A percentile compares a stretch with the other conserved stretches of the same genome.
These are phyloP conservation scores for Posidonia oceanica DNA, from an alignment of 116 monocot species.

Conservation along the genomic window DNA sequence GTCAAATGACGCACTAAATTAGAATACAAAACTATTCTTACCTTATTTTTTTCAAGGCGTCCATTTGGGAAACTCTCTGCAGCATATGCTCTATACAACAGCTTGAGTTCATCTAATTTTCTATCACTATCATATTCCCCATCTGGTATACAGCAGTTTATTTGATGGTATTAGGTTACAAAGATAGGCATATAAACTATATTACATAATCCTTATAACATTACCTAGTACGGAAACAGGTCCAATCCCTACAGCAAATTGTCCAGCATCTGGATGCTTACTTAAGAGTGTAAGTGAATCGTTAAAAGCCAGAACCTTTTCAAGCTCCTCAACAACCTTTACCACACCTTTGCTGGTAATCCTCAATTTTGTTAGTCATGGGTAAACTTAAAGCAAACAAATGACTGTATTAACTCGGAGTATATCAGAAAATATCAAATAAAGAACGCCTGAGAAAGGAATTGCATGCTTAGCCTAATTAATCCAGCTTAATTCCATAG, in stretches of 20 bases:
- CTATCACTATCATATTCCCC: slow-evolving; percentile 79
- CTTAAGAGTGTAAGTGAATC: slow-evolving; percentile 44
- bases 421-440: no score
- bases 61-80: slow-evolving; percentile 63
- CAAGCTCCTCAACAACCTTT: slow-evolving; percentile 55
- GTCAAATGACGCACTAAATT: neutral
- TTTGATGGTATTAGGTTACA: neutral
- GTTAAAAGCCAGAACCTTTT: slow-evolving; percentile 63
- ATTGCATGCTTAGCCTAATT: neutral
- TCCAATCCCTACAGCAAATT: slow-evolving; percentile 69
- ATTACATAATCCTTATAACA: no score
- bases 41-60: slow-evolving; percentile 57
- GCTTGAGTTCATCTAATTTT: slow-evolving; percentile 69
- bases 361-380: slow-evolving; percentile 17
- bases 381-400: neutral
- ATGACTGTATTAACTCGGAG: neutral
- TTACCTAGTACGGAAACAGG: slow-evolving; percentile 81
- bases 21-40: slow-evolving; percentile 8
- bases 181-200: no score
- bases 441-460: no score
- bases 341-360: slow-evolving; percentile 25
- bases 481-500: no score
- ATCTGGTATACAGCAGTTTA: slow-evolving; percentile 30
- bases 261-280: slow-evolving; percentile 53
- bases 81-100: slow-evolving; percentile 72